Evolutionary conservation across 768 basidiomycete genomes (phyloP).

Genomic region (Nevesoporus exiguus): DNA sequence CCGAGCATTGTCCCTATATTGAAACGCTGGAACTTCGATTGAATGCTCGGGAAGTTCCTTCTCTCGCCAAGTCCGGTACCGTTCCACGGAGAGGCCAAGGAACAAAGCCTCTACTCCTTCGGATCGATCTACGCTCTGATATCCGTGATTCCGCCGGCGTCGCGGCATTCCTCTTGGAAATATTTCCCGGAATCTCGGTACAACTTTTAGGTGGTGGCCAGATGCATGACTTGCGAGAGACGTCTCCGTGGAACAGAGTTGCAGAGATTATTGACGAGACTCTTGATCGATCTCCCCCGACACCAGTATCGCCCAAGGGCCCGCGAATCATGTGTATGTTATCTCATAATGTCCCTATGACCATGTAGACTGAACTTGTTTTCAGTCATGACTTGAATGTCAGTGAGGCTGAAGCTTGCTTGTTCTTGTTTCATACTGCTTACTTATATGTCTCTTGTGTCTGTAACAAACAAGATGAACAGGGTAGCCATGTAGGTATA

Average conservation of each 20-base stretch:
- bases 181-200: slow-evolving; percentile 9
- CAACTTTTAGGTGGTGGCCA: neutral
- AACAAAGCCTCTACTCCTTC: neutral
- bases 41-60: slow-evolving; percentile 19
- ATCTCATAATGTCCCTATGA: neutral
- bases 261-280: slow-evolving; percentile 15
- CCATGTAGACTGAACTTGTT: neutral
- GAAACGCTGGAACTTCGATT: slow-evolving; percentile 15
- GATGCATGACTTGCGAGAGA: slow-evolving; percentile 12
- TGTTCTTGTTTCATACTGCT: no score
- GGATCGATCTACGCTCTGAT: slow-evolving; percentile 17
- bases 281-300: slow-evolving; percentile 12
- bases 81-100: slow-evolving; percentile 2
- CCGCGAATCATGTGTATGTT: slow-evolving; percentile 21
- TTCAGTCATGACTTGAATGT: slow-evolving; percentile 11
- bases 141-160: slow-evolving; percentile 17
- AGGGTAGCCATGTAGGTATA: no score
- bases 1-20: slow-evolving; percentile 16
- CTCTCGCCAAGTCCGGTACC: neutral
- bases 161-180: slow-evolving; percentile 17
- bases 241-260: slow-evolving; percentile 23
- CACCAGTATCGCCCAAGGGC: neutral
- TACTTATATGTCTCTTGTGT: no score
- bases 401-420: no score
- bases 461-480: no score